Base-by-base conservation (phyloP, 108 stramenopile species). In the Fragilariopsis cylindrus region DNA sequence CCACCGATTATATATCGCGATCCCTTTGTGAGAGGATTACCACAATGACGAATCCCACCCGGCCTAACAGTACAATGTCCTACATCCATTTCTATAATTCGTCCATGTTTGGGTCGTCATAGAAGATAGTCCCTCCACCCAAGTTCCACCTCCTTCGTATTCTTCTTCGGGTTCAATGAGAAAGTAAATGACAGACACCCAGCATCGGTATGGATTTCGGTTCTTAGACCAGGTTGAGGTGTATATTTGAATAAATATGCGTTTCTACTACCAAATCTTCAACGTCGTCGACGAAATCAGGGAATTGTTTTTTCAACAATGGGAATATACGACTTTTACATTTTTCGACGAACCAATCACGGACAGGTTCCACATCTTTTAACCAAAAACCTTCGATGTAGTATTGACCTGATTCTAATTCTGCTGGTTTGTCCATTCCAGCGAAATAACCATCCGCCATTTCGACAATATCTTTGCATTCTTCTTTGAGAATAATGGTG, bases 1-100 rank as follows among this genome's bases (percentile, higher is more conserved):
- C 83, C 86, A 39, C 86, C 86, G 72, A 87, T 84, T 49, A 87
- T 83, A 52, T 87, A 87, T 45, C 86, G 70, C n/a, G 69, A 70
- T 11, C 86, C 86, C 3, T 60, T 41, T 9, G 68, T 72, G 4
- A 87, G 77, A 12, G 83, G 79, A 41, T 87, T 72, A 19, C 86
- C 86, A 69, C 80, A 76, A 72, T 87, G 86, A 39, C 80, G 81
- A 19, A 87, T 70, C 5, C 83, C 82, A 54, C 86, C 86, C 1
- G 86, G 86, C 60, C 86, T 77, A n/a, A 87, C 65, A 1, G 86
- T 87, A 5, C 77, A 76, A 57, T 79, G 75, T 2, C 86, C 86
- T 21, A 72, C 73, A 30, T 81, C 60, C 86, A 87, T 87, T 50
- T 76, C 63, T 21, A 87, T 65, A 19, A 76, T 4, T 44, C 12